These are phyloP conservation scores for Dioscorea zingiberensis DNA, from an alignment of 106 monocot genomes.

Conservation along the genomic window DNA sequence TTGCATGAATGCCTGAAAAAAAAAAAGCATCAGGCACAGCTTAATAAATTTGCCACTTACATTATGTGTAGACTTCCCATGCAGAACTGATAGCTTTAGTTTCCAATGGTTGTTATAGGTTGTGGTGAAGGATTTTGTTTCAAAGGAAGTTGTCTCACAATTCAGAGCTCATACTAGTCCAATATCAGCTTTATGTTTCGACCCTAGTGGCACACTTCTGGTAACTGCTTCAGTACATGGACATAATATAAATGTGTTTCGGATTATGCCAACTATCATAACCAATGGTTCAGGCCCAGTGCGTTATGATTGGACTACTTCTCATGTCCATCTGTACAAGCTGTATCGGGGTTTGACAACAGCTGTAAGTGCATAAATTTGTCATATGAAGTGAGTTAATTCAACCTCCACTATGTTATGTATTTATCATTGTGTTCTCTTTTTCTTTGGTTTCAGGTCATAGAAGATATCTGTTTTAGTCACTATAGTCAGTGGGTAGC, in stretches of 20 bases:
- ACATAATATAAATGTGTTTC: conserved; percentile 90
- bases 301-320: conserved; percentile 76
- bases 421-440: neutral
- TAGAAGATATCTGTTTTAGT: conserved; percentile 92
- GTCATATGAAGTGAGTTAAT: neutral
- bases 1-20: neutral
- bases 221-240: conserved; percentile 94
- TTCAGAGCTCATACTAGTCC: conserved; percentile 94
- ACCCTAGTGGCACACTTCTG: conserved; percentile 90
- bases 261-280: conserved; percentile 65
- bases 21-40: too few species aligned
- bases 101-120: conserved; percentile 42
- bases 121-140: conserved; percentile 79
- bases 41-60: too few species aligned
- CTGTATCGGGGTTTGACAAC: conserved; percentile 90
- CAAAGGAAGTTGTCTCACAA: conserved; percentile 79
- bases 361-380: conserved; percentile 50
- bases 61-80: too few species aligned
- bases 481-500: conserved; percentile 91
- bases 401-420: neutral
- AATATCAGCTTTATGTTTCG: conserved; percentile 96
- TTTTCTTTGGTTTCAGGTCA: conserved; percentile 48
- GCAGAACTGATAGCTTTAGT: too few species aligned
- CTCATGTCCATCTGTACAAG: conserved; percentile 94
- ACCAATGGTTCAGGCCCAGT: conserved; percentile 42